phyloP scores from a whole-genome alignment of 2,329 filamentous ascomycete species.

The Aureobasidium leucospermi region DNA sequence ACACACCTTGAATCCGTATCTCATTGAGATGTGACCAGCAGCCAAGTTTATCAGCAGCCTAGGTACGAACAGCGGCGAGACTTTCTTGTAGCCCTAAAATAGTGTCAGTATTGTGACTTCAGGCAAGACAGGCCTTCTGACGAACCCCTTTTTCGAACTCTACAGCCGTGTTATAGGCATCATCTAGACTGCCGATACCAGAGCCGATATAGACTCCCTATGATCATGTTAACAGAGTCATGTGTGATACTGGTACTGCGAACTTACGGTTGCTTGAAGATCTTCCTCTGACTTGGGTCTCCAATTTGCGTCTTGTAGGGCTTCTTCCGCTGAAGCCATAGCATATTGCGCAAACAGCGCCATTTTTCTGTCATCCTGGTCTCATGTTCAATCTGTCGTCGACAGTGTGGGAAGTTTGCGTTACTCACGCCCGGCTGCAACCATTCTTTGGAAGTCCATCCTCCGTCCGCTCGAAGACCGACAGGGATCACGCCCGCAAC shows the following conservation, averaged over 20 bases:
- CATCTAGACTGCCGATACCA: constrained; percentile 89
- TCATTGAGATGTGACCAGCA: constrained; percentile 91
- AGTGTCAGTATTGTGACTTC: not conserved
- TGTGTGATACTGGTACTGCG: constrained; percentile 11
- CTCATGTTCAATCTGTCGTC: constrained; percentile 27
- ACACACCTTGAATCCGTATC: constrained; percentile 65
- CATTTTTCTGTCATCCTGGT: constrained; percentile 67
- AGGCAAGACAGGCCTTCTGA: constrained; percentile 6
- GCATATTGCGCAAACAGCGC: constrained; percentile 91
- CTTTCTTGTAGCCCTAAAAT: constrained; percentile 75
- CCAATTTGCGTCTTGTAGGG: constrained; percentile 76
- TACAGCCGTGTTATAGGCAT: constrained; percentile 77
- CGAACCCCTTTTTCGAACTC: constrained; percentile 66
- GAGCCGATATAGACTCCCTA: constrained; percentile 87
- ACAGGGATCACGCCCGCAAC: constrained; percentile 76
- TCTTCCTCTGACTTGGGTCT: constrained; percentile 53
- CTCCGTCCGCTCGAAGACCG: constrained; percentile 36
- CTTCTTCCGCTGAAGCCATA: constrained; percentile 77
- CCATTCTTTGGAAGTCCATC: constrained; percentile 43
- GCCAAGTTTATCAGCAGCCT: constrained; percentile 90
- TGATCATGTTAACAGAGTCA: not conserved
- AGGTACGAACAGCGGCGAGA: constrained; percentile 89
- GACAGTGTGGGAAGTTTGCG: constrained; percentile 23
- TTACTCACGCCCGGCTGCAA: constrained; percentile 29
- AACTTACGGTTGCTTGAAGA: constrained; percentile 59